These are phyloP conservation scores for Agastache rugosa DNA, from an alignment of 257 asterid species.

Conservation along the genomic window DNA sequence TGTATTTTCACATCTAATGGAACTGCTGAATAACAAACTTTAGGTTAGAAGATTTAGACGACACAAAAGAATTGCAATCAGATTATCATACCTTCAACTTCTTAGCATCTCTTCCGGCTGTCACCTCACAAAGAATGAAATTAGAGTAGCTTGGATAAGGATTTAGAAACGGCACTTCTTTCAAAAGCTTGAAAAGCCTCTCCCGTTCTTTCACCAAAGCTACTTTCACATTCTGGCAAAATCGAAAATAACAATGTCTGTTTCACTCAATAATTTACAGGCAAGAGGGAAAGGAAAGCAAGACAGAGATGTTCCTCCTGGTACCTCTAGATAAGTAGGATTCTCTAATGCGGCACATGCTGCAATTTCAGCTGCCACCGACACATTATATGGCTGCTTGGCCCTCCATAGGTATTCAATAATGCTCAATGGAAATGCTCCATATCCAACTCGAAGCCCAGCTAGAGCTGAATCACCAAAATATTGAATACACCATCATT, in stretches of 20 bases:
- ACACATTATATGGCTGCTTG: constrained; percentile 95
- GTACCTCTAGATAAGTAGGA: constrained; percentile 86
- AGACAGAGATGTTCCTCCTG: constrained; percentile 14
- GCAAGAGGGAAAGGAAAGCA: background rate
- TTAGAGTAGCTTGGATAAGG: constrained; percentile 94
- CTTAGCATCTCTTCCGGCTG: constrained; percentile 91
- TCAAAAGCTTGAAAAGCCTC: constrained; percentile 77
- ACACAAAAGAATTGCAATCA: background rate
- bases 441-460: constrained; percentile 94
- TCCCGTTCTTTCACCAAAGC: constrained; percentile 90
- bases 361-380: constrained; percentile 97
- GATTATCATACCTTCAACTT: constrained; percentile 73
- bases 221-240: constrained; percentile 79
- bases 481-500: constrained; percentile 8
- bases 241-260: constrained; percentile 11
- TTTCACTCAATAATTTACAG: background rate
- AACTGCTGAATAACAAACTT: too few species aligned
- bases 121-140: constrained; percentile 92
- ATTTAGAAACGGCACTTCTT: constrained; percentile 85
- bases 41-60: background rate
- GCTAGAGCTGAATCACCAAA: constrained; percentile 76
- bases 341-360: constrained; percentile 93
- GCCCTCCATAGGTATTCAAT: constrained; percentile 96
- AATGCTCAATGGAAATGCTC: constrained; percentile 91
- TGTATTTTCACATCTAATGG: background rate